Evolutionary conservation across 2,329 filamentous ascomycete species (phyloP), one percentile per base, ranked within the genome.

Genomic region (Chrysoporthe puriensis): DNA sequence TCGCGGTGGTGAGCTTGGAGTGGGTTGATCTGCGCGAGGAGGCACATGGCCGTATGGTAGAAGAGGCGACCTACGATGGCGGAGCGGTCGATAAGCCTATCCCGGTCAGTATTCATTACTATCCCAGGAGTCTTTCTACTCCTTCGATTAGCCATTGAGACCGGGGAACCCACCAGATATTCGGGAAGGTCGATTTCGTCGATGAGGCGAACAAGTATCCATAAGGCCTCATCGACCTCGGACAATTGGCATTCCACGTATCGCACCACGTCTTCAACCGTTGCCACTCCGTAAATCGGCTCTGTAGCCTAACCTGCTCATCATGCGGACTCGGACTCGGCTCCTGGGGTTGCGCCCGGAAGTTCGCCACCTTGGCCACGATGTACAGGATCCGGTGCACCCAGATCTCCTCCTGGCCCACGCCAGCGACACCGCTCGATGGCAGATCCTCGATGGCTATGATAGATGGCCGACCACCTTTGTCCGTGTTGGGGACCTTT

Each of bases 361-460:
- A 97, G 78, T 96, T 96, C 71, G 90, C 88, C 61, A 97, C 88
- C 76, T 94, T 97, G 60, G 92, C 94, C 61, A 96, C 86, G 71
- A 97, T 91, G 79, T 94, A 97, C 50, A 97, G 83, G 70, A 97
- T 96, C 40, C 92, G 88, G 75, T 97, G 91, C 21, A 94, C 91
- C 94, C 95, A 97, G 11, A 90, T 76, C 74, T 97, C 93, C 77
- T 97, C 93, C 48, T 87, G 84, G 13, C 90, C 91, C 7, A 58
- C 66, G 5, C 71, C 70, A 3, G 70, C 64, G 7, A 83, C 80
- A 66, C 86, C 81, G 5, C 83, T 83, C 36, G 57, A 66, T 1
- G 66, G 68, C 7, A 63, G 50, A n/a, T 68, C 68, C 18, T 70
- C 68, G n/a, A 52, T 21, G 2, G 63, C n/a, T 16, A 36, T 36